Evolutionary conservation across 768 basidiomycete genomes (phyloP).

Genomic region (Leccinum subgranulosum): DNA sequence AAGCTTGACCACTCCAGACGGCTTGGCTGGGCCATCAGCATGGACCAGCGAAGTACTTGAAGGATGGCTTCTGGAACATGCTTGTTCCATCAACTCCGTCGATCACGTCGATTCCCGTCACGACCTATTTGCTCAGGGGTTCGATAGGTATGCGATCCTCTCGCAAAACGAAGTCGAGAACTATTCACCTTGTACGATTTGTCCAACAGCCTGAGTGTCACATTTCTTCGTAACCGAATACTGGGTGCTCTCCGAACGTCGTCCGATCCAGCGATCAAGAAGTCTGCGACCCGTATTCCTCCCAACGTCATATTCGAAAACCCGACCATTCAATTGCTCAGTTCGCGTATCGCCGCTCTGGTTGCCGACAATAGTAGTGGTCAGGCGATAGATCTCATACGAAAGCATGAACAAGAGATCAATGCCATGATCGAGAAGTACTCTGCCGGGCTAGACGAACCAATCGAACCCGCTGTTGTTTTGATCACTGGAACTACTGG

Average conservation of each 20-base stretch:
- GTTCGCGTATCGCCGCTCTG: conserved; percentile 18
- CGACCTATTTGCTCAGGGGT: conserved; percentile 35
- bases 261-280: conserved; percentile 24
- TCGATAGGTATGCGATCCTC: conserved; percentile 33
- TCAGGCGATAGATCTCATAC: neutral
- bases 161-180: neutral
- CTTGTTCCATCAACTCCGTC: conserved; percentile 7
- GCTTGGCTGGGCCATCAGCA: conserved; percentile 18
- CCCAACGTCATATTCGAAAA: conserved; percentile 35
- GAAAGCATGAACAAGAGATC: conserved; percentile 25
- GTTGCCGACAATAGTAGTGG: neutral
- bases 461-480: conserved; percentile 23
- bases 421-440: conserved; percentile 42
- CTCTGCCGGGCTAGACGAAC: conserved; percentile 13
- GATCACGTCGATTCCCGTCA: conserved; percentile 1
- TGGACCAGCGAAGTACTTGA: conserved; percentile 24
- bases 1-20: conserved; percentile 14
- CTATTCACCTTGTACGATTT: neutral
- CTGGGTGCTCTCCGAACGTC: conserved; percentile 29
- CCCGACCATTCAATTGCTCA: conserved; percentile 38
- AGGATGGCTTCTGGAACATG: conserved; percentile 30
- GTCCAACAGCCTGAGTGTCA: conserved; percentile 27
- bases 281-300: conserved; percentile 25
- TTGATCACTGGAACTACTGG: conserved; percentile 42
- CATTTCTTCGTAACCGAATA: conserved; percentile 26